Base-by-base conservation (phyloP, 768 basidiomycete genomes). In the Plicaturopsis crispa region DNA sequence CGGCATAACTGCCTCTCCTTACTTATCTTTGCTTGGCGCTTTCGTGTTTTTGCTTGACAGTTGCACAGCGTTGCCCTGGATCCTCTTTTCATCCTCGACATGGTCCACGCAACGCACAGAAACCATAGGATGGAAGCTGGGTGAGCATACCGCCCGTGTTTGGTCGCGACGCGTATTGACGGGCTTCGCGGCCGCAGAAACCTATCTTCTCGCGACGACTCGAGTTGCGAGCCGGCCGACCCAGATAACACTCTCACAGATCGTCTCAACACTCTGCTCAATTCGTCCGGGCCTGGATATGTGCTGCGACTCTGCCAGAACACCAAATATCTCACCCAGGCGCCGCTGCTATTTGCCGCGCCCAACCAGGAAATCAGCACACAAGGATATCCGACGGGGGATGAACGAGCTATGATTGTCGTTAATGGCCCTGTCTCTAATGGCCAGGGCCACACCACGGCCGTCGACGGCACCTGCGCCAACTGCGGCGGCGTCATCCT, bases 361-460 rank as follows among this genome's bases (percentile, higher is more conserved):
- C 65, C 72, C 0, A 65, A 79, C 48, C 81, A 92, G 58, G 89
- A 91, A 59, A 89, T 92, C 33, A 84, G 77, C 47, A 92, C 89
- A 0, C 48, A 67, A 5, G 85, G 84, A 12, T 84, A 88, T 44
- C 89, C 89, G 0, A 75, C 69, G 0, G 84, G 69, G 16, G 62
- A 70, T 38, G 64, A 68, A 7, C 69, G 89, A 42, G 89, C 89
- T 4, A 75, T 69, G 3, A 68, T 92, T 12, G 66, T 80, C 24
- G 81, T 91, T 7, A 60, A 60, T 45, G 89, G 88, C 2, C 68
- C 80, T 8, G 71, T 79, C 0, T 46, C 54, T 11, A 72, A 82
- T 49, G 79, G 78, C 6, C 57, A 65, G 22, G 80, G 82, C 3
- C 83, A 88, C 45, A 78, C 83, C 0, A 82, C 75, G 0, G 89